These are phyloP conservation scores for Carnegiea gigantea DNA, from an alignment of 179 eudicot species.

Conservation along the genomic window DNA sequence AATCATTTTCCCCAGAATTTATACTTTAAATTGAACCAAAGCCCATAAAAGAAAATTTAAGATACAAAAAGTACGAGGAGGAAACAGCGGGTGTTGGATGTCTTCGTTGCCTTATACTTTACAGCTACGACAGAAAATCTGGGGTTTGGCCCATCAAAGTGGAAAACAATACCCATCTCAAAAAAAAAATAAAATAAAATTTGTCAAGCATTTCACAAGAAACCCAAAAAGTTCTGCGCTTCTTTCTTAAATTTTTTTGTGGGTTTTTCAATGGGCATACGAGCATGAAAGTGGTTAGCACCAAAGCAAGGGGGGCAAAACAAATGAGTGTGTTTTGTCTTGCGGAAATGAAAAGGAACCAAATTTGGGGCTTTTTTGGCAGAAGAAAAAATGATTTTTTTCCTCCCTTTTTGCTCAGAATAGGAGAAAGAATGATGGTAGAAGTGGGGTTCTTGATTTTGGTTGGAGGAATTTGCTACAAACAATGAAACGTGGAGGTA, in stretches of 20 bases:
- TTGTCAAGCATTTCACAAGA: neutral
- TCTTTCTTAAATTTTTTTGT: neutral
- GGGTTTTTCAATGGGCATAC: neutral
- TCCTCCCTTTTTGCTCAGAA: too few species aligned
- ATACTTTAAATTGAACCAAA: neutral
- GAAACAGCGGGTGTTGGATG: constrained; percentile 6
- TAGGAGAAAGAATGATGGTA: too few species aligned
- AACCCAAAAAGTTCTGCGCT: neutral
- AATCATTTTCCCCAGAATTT: neutral
- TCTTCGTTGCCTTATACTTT: constrained; percentile 16
- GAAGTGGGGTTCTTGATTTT: too few species aligned
- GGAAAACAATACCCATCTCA: neutral
- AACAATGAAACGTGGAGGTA: too few species aligned
- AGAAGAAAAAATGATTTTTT: neutral
- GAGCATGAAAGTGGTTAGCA: neutral
- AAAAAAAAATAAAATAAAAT: neutral
- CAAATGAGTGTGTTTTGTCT: neutral
- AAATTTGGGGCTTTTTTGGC: neutral
- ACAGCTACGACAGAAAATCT: constrained; percentile 17
- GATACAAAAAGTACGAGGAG: neutral
- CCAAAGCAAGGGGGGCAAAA: neutral
- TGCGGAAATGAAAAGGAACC: neutral
- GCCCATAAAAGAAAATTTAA: neutral
- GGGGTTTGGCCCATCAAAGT: constrained; percentile 9
- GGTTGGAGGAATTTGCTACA: too few species aligned